Conservation (phyloP, 495 filamentous ascomycete genomes). For the Geopyxis carbonaria region DNA sequence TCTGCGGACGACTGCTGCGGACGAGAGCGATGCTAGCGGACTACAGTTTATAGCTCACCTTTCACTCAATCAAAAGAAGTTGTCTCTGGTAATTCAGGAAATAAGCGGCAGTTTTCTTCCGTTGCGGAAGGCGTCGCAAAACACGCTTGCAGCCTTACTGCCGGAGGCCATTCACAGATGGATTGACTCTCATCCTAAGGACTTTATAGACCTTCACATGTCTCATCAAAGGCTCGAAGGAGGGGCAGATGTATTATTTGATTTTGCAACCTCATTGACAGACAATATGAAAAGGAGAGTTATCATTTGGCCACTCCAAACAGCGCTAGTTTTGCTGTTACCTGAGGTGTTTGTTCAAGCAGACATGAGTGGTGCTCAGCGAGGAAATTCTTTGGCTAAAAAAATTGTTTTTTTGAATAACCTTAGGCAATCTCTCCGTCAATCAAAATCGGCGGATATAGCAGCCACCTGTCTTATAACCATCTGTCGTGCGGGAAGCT, state of each 20-base stretch:
- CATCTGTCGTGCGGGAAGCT: conserved; percentile 40
- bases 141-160: conserved; percentile 40
- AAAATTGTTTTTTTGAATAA: conserved; percentile 45
- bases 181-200: conserved; percentile 43
- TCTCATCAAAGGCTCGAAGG: conserved; percentile 41
- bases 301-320: conserved; percentile 44
- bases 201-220: conserved; percentile 43
- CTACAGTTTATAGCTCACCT: conserved; percentile 40
- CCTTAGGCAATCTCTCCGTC: conserved; percentile 39
- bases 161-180: conserved; percentile 43
- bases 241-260: conserved; percentile 45
- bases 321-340: conserved; percentile 40
- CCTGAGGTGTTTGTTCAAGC: conserved; percentile 50
- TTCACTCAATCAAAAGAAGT: conserved; percentile 43
- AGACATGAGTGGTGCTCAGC: conserved; percentile 39
- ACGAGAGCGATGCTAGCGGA: conserved; percentile 35
- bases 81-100: conserved; percentile 42
- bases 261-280: conserved; percentile 40
- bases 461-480: conserved; percentile 44
- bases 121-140: conserved; percentile 43
- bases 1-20: conserved; percentile 29
- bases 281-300: conserved; percentile 37
- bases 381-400: conserved; percentile 36
- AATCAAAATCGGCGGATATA: conserved; percentile 35
- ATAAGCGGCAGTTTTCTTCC: conserved; percentile 45